Base-by-base conservation (phyloP, 495 filamentous ascomycete genomes). In the Podospora anserina region DNA sequence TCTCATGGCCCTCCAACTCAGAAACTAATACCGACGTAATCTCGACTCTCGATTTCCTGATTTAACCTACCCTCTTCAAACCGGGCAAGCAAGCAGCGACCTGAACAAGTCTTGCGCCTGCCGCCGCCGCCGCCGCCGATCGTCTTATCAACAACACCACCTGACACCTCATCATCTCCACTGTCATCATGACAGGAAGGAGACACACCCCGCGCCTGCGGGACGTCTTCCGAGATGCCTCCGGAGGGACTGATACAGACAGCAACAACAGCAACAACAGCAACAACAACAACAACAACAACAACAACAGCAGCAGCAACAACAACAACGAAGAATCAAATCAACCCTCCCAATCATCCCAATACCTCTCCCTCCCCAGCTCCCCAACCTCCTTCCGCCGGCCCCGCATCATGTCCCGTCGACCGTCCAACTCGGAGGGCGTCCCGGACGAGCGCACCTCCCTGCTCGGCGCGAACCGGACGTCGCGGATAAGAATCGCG, bases 371-470 rank as follows among this genome's bases (percentile, higher is more conserved):
- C 32, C 66, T 77, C 18, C 77, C 77, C n/a, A 65, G 68, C 66
- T 78, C 74, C 4, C 76, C 77, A 16, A 73, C 71, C 18, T 66
- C 56, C 56, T 68, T 69, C 58, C 72, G 77, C 57, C 73, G 77
- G 6, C 71, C 34, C n/a, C 66, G n/a, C 54, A 27, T 66, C 64
- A 69, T 70, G 71, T 69, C 65, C 61, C 67, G 76, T 58, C 68
- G 75, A n/a, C 69, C 76, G 15, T 80, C 80, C 62, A 66, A 67
- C 34, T 66, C 77, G 15, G 81, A 80, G 15, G 55, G 7, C 2
- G 39, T 68, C 27, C 74, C 82, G 7, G 83, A 85, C 71, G 84
- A 86, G 76, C 76, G 76, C 59, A 79, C 82, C 18, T 68, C 83
- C 11, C 78, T 86, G 30, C 75, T 86, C 20, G 75, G 71, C 34